Conservation (phyloP, 441 rosid genomes). For the Arabidopsis hybrid region DNA sequence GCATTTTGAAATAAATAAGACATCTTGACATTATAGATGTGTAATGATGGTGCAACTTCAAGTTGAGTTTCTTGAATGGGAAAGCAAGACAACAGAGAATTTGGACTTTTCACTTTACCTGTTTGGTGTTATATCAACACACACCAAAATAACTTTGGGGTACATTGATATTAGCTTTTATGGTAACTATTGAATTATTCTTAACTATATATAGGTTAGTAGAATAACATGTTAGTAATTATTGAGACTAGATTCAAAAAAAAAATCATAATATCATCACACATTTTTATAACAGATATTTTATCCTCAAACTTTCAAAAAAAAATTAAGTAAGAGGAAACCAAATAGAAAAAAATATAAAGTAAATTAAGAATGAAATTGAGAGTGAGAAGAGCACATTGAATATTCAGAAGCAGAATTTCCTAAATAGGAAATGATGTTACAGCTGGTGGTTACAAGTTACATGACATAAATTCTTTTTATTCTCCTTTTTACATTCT, state of each 20-base stretch:
- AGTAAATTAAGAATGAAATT: background rate
- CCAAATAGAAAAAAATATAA: background rate
- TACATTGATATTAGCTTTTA: background rate
- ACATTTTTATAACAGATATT: background rate
- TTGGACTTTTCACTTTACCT: constrained; percentile 36
- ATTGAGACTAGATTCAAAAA: background rate
- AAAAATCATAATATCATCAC: background rate
- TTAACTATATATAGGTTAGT: too few species aligned
- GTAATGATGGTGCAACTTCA: constrained; percentile 42
- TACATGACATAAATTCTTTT: constrained; percentile 44
- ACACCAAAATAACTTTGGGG: constrained; percentile 29
- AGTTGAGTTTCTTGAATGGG: constrained; percentile 40
- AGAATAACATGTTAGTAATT: background rate
- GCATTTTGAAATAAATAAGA: constrained; percentile 23
- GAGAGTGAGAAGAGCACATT: constrained; percentile 44
- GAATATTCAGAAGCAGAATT: constrained; percentile 43
- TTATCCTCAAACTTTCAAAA: background rate
- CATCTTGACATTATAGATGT: constrained; percentile 25
- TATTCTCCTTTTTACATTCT: constrained; percentile 8
- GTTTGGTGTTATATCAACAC: constrained; percentile 24
- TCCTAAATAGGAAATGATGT: constrained; percentile 44
- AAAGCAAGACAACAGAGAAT: constrained; percentile 41
- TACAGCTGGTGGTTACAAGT: constrained; percentile 44
- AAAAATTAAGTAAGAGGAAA: constrained; percentile 7
- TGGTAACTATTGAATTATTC: background rate